Conservation (phyloP, 2,329 filamentous ascomycete species). For the Colletotrichum filicis region DNA sequence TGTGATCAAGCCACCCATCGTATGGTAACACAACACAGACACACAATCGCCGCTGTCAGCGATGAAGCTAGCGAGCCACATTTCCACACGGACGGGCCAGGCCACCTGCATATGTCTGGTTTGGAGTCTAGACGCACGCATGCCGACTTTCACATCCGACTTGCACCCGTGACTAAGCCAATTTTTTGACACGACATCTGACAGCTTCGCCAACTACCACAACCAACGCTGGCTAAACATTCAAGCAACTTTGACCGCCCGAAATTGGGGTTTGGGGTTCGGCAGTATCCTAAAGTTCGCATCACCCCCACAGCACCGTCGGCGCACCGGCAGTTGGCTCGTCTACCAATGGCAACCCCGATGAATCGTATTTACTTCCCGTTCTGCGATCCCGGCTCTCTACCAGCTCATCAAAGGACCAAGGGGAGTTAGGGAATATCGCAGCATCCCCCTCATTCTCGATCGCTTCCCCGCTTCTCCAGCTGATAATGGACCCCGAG, state of each 20-base stretch:
- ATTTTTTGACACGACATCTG: not conserved
- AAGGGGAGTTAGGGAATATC: constrained; percentile 15
- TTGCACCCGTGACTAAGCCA: not conserved
- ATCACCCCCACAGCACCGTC: constrained; percentile 25
- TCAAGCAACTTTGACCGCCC: constrained; percentile 9
- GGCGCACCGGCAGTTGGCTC: constrained; percentile 21
- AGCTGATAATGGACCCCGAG: constrained; percentile 29
- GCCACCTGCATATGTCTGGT: not conserved
- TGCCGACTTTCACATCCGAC: constrained; percentile 16
- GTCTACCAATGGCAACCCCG: constrained; percentile 3
- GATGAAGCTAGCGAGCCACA: not conserved
- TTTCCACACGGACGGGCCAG: not conserved
- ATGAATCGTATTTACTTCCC: constrained; percentile 11
- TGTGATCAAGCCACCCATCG: not conserved
- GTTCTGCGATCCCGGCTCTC: constrained; percentile 20
- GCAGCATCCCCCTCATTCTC: constrained; percentile 24
- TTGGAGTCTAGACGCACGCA: not conserved
- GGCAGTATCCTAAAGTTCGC: constrained; percentile 21
- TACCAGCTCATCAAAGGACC: constrained; percentile 8
- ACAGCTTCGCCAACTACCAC: not conserved
- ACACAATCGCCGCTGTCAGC: constrained; percentile 14
- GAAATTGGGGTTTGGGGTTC: constrained; percentile 19
- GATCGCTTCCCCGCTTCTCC: constrained; percentile 31
- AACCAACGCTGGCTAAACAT: constrained; percentile 2
- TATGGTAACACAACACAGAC: not conserved